A percentile compares a stretch with the other conserved stretches of the same genome.
phyloP scores from a whole-genome alignment of 345 rosid species.

The Eucalyptus shirleyi region DNA sequence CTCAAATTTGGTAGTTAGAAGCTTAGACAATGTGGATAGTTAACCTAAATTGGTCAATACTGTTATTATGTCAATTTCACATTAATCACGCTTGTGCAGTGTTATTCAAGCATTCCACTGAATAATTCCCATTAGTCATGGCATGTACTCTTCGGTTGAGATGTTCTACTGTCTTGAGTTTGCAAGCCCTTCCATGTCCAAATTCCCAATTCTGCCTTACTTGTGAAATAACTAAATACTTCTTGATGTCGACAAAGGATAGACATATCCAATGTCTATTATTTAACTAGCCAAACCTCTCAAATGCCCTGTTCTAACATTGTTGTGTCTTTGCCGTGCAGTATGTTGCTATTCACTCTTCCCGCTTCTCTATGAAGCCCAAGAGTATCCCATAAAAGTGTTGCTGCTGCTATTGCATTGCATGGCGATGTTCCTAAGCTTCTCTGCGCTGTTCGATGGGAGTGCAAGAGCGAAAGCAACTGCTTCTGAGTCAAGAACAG shows the following conservation, averaged over 20 bases:
- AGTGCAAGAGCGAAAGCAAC: neutral
- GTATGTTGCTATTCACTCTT: conserved; percentile 78
- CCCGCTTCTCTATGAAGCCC: conserved; percentile 71
- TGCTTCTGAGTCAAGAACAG: neutral
- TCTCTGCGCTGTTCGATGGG: conserved; percentile 19
- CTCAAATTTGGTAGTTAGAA: neutral
- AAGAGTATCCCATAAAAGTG: conserved; percentile 82
- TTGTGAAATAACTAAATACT: neutral
- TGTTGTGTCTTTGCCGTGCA: conserved; percentile 6
- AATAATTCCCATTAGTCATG: neutral
- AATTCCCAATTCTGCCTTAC: neutral
- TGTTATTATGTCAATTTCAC: neutral
- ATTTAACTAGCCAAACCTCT: neutral
- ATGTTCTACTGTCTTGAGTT: neutral
- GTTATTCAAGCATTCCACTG: neutral
- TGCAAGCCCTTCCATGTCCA: neutral
- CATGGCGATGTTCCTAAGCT: conserved; percentile 38
- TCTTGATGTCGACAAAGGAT: neutral
- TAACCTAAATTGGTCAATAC: neutral
- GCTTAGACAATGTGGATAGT: neutral
- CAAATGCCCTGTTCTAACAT: neutral
- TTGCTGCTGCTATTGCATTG: conserved; percentile 48
- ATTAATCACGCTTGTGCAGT: neutral
- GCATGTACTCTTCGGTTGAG: neutral
- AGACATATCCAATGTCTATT: neutral